A percentile compares a stretch with the other conserved stretches of the same genome.
Conservation (phyloP, 2,329 filamentous ascomycete genomes). For the Colletotrichum sp. region DNA sequence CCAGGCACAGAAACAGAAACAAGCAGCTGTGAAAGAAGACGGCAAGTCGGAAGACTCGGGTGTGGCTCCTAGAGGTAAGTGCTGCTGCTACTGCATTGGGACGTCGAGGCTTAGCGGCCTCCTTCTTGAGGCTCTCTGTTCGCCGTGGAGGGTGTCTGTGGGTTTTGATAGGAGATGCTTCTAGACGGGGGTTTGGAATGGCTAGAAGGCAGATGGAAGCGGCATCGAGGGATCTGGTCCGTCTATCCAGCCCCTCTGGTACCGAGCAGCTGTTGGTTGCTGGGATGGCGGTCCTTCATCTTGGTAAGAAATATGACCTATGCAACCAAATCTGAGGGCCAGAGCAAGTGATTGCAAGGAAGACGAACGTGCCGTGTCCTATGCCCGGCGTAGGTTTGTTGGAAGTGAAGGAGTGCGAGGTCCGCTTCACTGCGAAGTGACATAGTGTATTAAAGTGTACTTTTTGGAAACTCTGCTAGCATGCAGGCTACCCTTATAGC, state of each 20-base stretch:
- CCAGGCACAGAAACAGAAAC: background rate
- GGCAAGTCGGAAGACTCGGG: background rate
- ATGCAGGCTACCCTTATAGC: too few relatives aligned
- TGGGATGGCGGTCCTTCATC: background rate
- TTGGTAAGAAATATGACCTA: background rate
- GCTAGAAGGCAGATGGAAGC: constrained; percentile 5
- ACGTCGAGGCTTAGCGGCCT: background rate
- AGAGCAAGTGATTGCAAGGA: background rate
- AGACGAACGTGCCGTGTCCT: background rate
- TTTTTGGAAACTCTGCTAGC: too few relatives aligned
- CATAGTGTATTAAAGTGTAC: too few relatives aligned
- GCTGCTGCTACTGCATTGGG: background rate
- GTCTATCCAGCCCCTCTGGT: background rate
- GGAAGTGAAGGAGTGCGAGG: background rate
- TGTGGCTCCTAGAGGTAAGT: background rate
- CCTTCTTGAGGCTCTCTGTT: constrained; percentile 11
- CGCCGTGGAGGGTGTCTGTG: background rate
- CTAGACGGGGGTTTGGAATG: background rate
- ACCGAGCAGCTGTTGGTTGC: background rate
- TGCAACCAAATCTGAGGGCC: background rate
- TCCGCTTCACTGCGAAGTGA: too few relatives aligned
- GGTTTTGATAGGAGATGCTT: background rate
- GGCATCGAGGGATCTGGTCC: background rate
- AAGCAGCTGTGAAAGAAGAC: background rate
- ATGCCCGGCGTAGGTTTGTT: background rate